Conservation (phyloP, 495 filamentous ascomycete species). For the Podospora pseudocomata region DNA sequence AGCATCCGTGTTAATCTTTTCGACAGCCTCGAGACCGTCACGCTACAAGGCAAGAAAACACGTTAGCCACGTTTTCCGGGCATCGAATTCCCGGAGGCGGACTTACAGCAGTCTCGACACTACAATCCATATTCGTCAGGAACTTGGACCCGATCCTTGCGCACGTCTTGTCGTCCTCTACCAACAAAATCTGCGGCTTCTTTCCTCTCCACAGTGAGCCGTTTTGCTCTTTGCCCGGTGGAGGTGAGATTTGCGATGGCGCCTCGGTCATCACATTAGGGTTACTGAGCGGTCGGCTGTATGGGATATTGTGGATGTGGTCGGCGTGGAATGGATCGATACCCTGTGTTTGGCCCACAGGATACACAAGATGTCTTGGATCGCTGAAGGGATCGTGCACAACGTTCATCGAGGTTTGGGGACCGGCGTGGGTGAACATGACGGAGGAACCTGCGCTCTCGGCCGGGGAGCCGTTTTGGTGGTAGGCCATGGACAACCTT, state of each 20-base stretch:
- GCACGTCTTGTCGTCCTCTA: conserved; percentile 94
- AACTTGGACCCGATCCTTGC: conserved; percentile 93
- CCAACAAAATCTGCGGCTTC: conserved; percentile 81
- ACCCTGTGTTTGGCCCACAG: conserved; percentile 80
- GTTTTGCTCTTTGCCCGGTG: conserved; percentile 34
- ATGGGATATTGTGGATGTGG: conserved; percentile 90
- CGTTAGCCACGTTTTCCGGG: background rate
- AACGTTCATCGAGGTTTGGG: conserved; percentile 32
- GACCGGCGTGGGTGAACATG: conserved; percentile 42
- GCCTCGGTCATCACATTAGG: conserved; percentile 31
- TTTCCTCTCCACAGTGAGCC: conserved; percentile 63
- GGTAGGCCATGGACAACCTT: conserved; percentile 65
- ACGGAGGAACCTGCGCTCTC: conserved; percentile 44
- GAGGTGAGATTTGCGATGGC: conserved; percentile 24
- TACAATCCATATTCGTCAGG: conserved; percentile 79
- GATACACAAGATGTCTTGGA: conserved; percentile 81
- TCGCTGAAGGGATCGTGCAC: conserved; percentile 56
- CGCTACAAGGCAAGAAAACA: conserved; percentile 21
- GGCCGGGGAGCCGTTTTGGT: conserved; percentile 54
- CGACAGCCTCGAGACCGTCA: conserved; percentile 89
- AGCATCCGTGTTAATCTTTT: conserved; percentile 72
- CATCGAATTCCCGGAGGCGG: background rate
- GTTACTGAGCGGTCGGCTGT: conserved; percentile 51
- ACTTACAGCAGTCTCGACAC: conserved; percentile 88
- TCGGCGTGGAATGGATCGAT: conserved; percentile 95